phyloP scores from a whole-genome alignment of 305 asterid genomes.

The Vinca major region DNA sequence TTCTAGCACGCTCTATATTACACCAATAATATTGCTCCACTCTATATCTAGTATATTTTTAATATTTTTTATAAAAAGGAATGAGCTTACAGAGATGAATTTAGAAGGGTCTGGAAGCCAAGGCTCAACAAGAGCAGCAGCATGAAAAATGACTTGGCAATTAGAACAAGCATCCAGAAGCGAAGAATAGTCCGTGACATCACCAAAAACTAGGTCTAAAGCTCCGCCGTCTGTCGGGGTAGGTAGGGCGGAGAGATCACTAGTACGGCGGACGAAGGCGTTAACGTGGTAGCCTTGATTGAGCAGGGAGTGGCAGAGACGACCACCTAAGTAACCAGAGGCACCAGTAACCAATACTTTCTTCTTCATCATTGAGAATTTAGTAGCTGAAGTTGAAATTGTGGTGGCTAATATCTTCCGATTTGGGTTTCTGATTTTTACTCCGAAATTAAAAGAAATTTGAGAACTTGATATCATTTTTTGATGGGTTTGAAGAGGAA shows the following conservation, averaged over 20 bases:
- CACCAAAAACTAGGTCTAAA: conserved; percentile 65
- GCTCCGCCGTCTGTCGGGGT: conserved; percentile 37
- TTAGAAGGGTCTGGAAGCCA: conserved; percentile 79
- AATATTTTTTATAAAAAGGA: neutral
- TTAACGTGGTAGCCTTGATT: conserved; percentile 59
- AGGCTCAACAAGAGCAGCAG: conserved; percentile 88
- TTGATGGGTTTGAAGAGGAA: too few relatives aligned
- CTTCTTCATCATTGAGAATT: conserved; percentile 30
- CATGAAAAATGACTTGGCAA: conserved; percentile 75
- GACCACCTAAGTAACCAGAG: conserved; percentile 84
- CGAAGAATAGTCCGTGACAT: conserved; percentile 65
- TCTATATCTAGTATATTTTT: too few relatives aligned
- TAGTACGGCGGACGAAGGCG: conserved; percentile 83
- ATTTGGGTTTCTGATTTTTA: neutral
- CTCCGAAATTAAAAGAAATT: neutral
- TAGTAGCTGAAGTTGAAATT: too few relatives aligned
- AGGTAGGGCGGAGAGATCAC: conserved; percentile 63
- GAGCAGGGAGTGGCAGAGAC: conserved; percentile 69
- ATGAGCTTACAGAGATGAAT: conserved; percentile 39
- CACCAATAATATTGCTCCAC: too few relatives aligned
- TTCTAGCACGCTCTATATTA: too few relatives aligned
- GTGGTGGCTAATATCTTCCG: neutral
- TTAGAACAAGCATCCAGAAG: conserved; percentile 60
- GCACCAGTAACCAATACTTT: conserved; percentile 80
- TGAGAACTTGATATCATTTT: too few relatives aligned